Evolutionary conservation across 345 rosid species (phyloP).

Genomic region (Xanthoceras sorbifolium): DNA sequence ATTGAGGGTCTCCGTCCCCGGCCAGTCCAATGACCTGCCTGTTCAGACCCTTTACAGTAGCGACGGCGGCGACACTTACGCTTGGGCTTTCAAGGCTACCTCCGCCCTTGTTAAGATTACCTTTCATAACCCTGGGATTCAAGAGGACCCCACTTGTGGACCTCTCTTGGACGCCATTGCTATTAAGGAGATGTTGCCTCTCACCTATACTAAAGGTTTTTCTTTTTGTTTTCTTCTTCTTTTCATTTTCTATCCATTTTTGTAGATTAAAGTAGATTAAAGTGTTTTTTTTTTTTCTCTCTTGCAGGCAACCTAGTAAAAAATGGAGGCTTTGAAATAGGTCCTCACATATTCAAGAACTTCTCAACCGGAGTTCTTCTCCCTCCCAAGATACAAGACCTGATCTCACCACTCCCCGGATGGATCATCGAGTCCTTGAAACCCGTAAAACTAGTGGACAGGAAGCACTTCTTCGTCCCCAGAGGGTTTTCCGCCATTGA

Average conservation of each 20-base stretch:
- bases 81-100: slow-evolving; percentile 64
- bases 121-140: slow-evolving; percentile 81
- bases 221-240: too few species aligned
- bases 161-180: slow-evolving; percentile 84
- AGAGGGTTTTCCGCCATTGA: slow-evolving; percentile 63
- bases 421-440: slow-evolving; percentile 91
- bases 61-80: slow-evolving; percentile 83
- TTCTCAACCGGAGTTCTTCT: slow-evolving; percentile 80
- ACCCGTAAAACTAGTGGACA: slow-evolving; percentile 76
- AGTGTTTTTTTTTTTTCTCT: too few species aligned
- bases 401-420: slow-evolving; percentile 75
- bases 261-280: too few species aligned
- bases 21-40: slow-evolving; percentile 56
- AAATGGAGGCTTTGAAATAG: slow-evolving; percentile 79
- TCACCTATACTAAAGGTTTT: slow-evolving; percentile 44
- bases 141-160: slow-evolving; percentile 83
- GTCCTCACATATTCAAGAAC: slow-evolving; percentile 79
- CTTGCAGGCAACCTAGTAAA: slow-evolving; percentile 61
- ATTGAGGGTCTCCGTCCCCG: slow-evolving; percentile 50
- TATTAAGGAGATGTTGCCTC: slow-evolving; percentile 67
- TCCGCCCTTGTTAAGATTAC: slow-evolving; percentile 53
- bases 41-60: slow-evolving; percentile 72
- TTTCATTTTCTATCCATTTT: too few species aligned
- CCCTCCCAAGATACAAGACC: slow-evolving; percentile 53
- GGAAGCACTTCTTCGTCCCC: slow-evolving; percentile 64